A percentile compares a stretch with the other conserved stretches of the same genome.
These are phyloP conservation scores for Hortiboletus flavorubellus DNA, from an alignment of 768 basidiomycete species.

Conservation along the genomic window DNA sequence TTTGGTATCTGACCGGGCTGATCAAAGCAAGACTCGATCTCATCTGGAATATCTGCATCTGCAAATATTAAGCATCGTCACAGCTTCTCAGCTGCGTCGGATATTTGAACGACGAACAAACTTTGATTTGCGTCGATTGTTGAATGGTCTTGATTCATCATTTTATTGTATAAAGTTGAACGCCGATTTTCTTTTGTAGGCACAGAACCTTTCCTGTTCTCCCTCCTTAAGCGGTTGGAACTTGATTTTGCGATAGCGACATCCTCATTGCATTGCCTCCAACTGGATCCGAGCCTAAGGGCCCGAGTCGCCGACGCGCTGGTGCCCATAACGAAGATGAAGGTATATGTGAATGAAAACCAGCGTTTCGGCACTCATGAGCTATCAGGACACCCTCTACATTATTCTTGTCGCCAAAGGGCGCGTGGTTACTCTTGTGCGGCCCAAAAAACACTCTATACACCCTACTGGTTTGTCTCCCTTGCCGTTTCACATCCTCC, in stretches of 20 bases:
- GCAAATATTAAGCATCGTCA: conserved; percentile 88
- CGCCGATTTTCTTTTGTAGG: conserved; percentile 42
- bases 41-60: conserved; percentile 96
- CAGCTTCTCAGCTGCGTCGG: conserved; percentile 74
- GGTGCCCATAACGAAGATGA: conserved; percentile 78
- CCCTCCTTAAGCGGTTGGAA: conserved; percentile 68
- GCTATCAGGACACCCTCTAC: conserved; percentile 79
- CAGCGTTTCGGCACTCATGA: background rate
- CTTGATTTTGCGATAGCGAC: conserved; percentile 78
- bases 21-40: conserved; percentile 78
- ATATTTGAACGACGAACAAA: conserved; percentile 90
- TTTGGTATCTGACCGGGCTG: conserved; percentile 31
- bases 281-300: conserved; percentile 64
- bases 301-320: conserved; percentile 76
- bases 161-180: background rate
- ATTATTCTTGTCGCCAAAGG: conserved; percentile 79
- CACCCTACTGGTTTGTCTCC: conserved; percentile 76
- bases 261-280: conserved; percentile 78
- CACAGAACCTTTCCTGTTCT: conserved; percentile 75
- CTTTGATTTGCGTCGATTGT: conserved; percentile 79
- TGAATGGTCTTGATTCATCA: conserved; percentile 48
- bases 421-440: conserved; percentile 78
- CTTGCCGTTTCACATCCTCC: background rate
- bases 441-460: conserved; percentile 92
- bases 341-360: conserved; percentile 41